Conservation (phyloP, 441 rosid species). For the Syzygium malaccense region DNA sequence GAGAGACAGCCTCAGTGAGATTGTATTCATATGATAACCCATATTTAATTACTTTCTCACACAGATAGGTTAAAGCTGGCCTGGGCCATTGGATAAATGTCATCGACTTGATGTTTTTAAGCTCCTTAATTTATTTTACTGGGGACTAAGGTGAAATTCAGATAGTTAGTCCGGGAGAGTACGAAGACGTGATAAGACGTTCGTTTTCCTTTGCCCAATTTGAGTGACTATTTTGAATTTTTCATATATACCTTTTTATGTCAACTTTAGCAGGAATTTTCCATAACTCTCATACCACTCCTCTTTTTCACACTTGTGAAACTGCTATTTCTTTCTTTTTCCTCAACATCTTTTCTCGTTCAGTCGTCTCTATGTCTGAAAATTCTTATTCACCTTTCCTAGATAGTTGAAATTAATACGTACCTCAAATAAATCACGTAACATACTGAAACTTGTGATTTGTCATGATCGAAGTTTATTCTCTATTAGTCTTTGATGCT, state of each 20-base stretch:
- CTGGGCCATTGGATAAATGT: too few species aligned
- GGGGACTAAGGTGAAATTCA: too few species aligned
- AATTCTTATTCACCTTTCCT: neutral
- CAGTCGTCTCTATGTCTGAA: neutral
- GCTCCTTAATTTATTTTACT: too few species aligned
- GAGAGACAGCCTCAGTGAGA: too few species aligned
- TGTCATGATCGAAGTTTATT: neutral
- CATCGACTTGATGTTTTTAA: too few species aligned
- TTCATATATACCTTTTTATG: neutral
- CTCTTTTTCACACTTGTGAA: neutral
- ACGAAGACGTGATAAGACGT: neutral
- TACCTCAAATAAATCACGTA: neutral
- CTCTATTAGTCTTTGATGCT: too few species aligned
- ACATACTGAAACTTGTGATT: neutral
- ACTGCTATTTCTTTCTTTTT: neutral
- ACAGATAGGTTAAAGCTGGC: too few species aligned
- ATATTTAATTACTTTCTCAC: too few species aligned
- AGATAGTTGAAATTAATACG: neutral
- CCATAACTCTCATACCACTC: neutral
- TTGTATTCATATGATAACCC: too few species aligned
- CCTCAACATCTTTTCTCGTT: neutral
- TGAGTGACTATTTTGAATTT: neutral
- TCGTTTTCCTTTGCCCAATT: neutral
- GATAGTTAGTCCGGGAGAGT: too few species aligned
- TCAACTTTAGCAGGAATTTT: neutral